A percentile compares a stretch with the other conserved stretches of the same genome.
phyloP scores from a whole-genome alignment of 148 eudicot genomes.

The Chenopodium suecicum region DNA sequence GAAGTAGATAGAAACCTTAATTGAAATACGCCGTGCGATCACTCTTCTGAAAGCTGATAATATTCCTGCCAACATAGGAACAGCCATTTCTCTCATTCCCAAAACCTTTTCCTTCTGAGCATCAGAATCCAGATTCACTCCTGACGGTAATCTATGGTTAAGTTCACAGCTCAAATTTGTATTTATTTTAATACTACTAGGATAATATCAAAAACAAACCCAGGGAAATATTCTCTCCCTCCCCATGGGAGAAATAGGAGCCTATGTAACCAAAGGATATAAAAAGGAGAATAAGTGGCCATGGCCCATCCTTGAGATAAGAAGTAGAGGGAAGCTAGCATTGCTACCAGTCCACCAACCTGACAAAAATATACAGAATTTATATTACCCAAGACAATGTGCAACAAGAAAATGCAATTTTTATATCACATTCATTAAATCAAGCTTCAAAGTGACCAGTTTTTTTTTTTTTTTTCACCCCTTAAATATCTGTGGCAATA shows the following conservation, averaged over 20 bases:
- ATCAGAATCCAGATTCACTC: slow-evolving; percentile 47
- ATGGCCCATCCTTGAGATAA: slow-evolving; percentile 96
- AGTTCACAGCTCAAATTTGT: slow-evolving; percentile 34
- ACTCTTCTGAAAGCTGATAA: slow-evolving; percentile 96
- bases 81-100: slow-evolving; percentile 69
- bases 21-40: slow-evolving; percentile 82
- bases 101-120: slow-evolving; percentile 44
- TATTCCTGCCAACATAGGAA: slow-evolving; percentile 84
- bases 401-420: background rate
- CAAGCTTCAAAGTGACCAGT: background rate
- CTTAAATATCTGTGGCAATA: background rate
- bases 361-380: slow-evolving; percentile 26
- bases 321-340: slow-evolving; percentile 81
- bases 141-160: slow-evolving; percentile 71
- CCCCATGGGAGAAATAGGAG: background rate
- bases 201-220: slow-evolving; percentile 16
- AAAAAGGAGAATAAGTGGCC: slow-evolving; percentile 74
- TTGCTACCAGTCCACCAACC: slow-evolving; percentile 89
- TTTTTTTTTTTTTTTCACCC: background rate
- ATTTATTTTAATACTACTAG: background rate
- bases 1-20: slow-evolving; percentile 58
- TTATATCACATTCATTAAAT: background rate
- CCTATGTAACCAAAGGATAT: slow-evolving; percentile 61
- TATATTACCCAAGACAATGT: background rate
- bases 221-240: background rate